Conservation (phyloP, 805 yeast species). For the Hanseniaspora vineae region DNA sequence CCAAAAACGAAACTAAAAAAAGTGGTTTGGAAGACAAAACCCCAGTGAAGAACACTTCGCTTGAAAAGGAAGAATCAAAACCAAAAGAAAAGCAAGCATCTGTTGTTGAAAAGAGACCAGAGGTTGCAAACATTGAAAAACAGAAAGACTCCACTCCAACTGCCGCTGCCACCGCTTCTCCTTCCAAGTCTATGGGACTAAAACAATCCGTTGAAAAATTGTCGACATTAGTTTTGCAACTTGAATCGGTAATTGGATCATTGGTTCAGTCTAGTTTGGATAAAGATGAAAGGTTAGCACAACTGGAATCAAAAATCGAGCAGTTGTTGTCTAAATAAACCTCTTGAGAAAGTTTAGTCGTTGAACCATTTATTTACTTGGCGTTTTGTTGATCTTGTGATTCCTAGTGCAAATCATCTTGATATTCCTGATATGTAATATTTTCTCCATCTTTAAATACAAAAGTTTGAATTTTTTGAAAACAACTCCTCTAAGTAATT, state of each 20-base stretch:
- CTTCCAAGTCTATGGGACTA: slow-evolving; percentile 45
- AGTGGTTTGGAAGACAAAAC: too few species aligned
- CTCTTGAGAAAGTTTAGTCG: background rate
- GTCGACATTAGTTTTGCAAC: slow-evolving; percentile 39
- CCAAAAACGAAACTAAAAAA: too few species aligned
- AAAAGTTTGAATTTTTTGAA: too few species aligned
- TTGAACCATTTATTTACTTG: too few species aligned
- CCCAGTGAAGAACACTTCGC: too few species aligned
- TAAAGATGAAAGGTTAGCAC: slow-evolving; percentile 48
- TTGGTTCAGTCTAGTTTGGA: slow-evolving; percentile 43
- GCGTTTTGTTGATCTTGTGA: too few species aligned
- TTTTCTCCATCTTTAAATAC: too few species aligned
- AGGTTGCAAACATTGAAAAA: background rate
- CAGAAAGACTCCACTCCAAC: slow-evolving; percentile 7
- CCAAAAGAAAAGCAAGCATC: background rate
- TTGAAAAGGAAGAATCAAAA: too few species aligned
- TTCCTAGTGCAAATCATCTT: too few species aligned
- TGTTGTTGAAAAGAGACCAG: slow-evolving; percentile 1
- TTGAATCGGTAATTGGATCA: slow-evolving; percentile 42
- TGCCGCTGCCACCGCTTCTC: slow-evolving; percentile 11
- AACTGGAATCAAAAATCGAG: slow-evolving; percentile 51
- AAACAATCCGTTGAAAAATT: slow-evolving; percentile 62
- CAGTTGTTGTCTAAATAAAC: slow-evolving; percentile 31
- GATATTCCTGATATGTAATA: too few species aligned
- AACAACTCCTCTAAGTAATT: too few species aligned